Base-by-base conservation (phyloP, 2,329 filamentous ascomycete species). In the Cadophora luteo-olivacea region DNA sequence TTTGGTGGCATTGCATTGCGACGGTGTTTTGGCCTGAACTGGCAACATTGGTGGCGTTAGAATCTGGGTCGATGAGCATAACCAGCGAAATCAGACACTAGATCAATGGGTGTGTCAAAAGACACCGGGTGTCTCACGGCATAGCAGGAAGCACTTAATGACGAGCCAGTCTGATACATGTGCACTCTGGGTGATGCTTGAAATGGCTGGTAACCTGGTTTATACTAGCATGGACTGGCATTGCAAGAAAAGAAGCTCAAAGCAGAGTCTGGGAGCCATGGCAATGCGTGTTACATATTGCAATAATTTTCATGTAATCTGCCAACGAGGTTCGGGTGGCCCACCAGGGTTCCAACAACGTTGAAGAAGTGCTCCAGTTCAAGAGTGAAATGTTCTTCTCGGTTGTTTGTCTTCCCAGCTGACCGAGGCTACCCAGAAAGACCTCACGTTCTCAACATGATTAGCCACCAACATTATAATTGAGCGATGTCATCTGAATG, bases 21-120 rank as follows among this genome's bases (percentile, higher is more conserved):
- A 5, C 8, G 57, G 57, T 22, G 57, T 60, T 41, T 45, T 45
- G 36, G 11, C 22, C 8, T 45, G 11, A 2, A 41, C 38, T 25
- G 19, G 49, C 61, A 54, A 48, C 61, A 64, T 65, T 58, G 22
- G 19, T 41, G 63, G 63, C 55, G 51, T 65, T 57, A 14, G 32
- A 19, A 45, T 29, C 29, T 38, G n/a, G 33, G 14, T 33, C 49
- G 62, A 22, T 49, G 58, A 58, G 64, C 61, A 64, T 64, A 19
- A 41, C 36, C 55, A 41, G 22, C 54, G 33, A 36, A 41, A 36
- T 51, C 52, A 32, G 61, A 63, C 66, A 60, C 57, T 41, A 22
- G 55, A 32, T 45, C 29, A 29, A 3, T 29, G 29, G 29, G 29
- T 3, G 29, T 29, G 29, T 29, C 29, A 29, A 29, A 29, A 29